Evolutionary conservation across 176 grass and related monocot species (phyloP), one percentile per base, ranked within the genome.

Genomic region (Carex parvula): DNA sequence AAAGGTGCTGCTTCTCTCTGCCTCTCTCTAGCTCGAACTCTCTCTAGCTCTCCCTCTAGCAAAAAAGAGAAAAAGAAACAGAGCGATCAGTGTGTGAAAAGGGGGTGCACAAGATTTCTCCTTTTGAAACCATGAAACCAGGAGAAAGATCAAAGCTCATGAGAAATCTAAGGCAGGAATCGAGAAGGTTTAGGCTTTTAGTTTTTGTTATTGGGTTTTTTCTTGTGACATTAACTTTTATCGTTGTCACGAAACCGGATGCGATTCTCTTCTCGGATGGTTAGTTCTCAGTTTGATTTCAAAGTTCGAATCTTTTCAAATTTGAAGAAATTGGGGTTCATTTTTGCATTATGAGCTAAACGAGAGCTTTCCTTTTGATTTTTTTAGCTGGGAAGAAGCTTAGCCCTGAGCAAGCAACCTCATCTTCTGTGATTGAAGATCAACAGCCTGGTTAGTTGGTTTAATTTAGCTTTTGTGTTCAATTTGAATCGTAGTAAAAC

Each of bases 171-270:
- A 86, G 89, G 83, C 87, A 92, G 78, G 91, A 94, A 12, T 89
- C 89, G 4, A 88, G 87, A 33, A 86, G 92, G n/a, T 89, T 91
- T 68, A 81, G 91, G 41, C 74, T 98, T 50, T 83, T 91, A 0
- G 89, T 87, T 48, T 14, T 92, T 79, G 89, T 97, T 85, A 72
- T 92, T 65, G 90, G 92, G 35, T 92, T 93, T 85, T 91, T 97
- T 56, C 89, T 94, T 24, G 84, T 97, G 85, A 92, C 90, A 39
- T 85, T 94, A 82, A 92, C 92, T 82, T 98, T 93, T 88, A 74
- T 94, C 56, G 59, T 98, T 74, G 60, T 94, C 52, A 92, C 92
- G 20, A 97, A 92, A 70, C 92, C 94, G 13, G 89, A 97, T 50
- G 84, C 91, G 4, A 86, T 94, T 64, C 79, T 90, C 66, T 92